A percentile compares a stretch with the other conserved stretches of the same genome.
Conservation (phyloP, 164 flowering plant genomes). For the Saururus chinensis region DNA sequence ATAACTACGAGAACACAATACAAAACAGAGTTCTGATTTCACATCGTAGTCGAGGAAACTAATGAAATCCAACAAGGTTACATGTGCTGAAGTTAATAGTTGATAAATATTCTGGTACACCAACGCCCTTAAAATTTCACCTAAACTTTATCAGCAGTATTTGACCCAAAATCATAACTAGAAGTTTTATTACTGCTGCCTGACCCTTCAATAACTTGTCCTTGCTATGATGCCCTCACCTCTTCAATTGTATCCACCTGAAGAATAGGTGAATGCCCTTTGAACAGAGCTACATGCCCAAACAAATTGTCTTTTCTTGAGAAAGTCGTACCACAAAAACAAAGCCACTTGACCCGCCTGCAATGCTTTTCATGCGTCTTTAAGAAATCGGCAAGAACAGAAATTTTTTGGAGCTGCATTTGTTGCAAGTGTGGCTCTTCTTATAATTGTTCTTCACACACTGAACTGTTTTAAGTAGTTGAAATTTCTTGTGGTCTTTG, state of each 20-base stretch:
- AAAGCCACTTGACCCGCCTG: conserved; percentile 77
- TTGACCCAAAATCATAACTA: conserved; percentile 30
- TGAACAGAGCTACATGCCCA: conserved; percentile 86
- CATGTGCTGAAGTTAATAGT: conserved; percentile 49
- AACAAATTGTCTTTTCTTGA: conserved; percentile 93
- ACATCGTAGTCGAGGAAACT: conserved; percentile 40
- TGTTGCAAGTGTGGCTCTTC: conserved; percentile 71
- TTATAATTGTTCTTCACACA: conserved; percentile 92
- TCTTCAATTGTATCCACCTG: conserved; percentile 51
- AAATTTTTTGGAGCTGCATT: conserved; percentile 75
- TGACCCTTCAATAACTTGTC: conserved; percentile 27
- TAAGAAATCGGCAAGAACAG: conserved; percentile 82
- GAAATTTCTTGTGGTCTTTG: conserved; percentile 82
- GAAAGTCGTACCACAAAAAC: conserved; percentile 91
- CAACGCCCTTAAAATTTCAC: conserved; percentile 31
- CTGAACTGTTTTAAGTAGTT: conserved; percentile 71
- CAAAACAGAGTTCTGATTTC: not conserved
- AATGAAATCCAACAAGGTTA: conserved; percentile 49
- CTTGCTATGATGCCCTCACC: conserved; percentile 24
- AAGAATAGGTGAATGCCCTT: conserved; percentile 86
- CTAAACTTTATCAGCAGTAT: conserved; percentile 14
- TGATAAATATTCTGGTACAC: conserved; percentile 47
- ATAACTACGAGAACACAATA: no score
- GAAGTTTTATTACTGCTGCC: conserved; percentile 18
- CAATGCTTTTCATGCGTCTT: conserved; percentile 93